Conservation (phyloP, 2,329 filamentous ascomycete species). For the Madurella fahalii region DNA sequence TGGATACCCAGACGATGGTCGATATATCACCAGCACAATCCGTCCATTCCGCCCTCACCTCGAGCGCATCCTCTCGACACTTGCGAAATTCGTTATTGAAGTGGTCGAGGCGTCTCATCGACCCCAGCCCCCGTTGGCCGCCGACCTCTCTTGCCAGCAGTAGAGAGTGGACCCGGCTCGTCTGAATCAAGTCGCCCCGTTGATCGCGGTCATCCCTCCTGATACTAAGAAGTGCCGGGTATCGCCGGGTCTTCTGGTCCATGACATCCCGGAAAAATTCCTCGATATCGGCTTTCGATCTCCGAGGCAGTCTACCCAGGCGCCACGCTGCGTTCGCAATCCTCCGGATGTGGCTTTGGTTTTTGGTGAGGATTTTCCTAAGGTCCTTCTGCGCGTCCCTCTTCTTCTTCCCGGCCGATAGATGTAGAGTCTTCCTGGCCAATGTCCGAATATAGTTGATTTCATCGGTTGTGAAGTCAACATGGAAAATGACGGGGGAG, state of each 20-base stretch:
- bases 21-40: slow-evolving; percentile 60
- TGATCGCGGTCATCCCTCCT: slow-evolving; percentile 30
- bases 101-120: slow-evolving; percentile 40
- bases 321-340: slow-evolving; percentile 11
- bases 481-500: slow-evolving; percentile 35
- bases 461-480: slow-evolving; percentile 44
- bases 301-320: slow-evolving; percentile 11
- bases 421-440: slow-evolving; percentile 2
- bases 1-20: slow-evolving; percentile 54
- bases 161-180: slow-evolving; percentile 37
- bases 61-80: slow-evolving; percentile 48
- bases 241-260: slow-evolving; percentile 19
- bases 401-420: slow-evolving; percentile 9
- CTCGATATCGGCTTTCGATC: slow-evolving; percentile 33
- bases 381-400: slow-evolving; percentile 19
- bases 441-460: slow-evolving; percentile 20
- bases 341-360: not conserved
- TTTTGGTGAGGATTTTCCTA: slow-evolving; percentile 15
- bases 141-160: slow-evolving; percentile 47
- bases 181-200: slow-evolving; percentile 28
- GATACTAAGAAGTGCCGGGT: slow-evolving; percentile 30
- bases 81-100: slow-evolving; percentile 44
- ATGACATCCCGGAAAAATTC: slow-evolving; percentile 37
- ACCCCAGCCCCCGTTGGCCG: slow-evolving; percentile 42
- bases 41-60: slow-evolving; percentile 51